Evolutionary conservation across 257 asterid genomes (phyloP).

Genomic region (Penstemon davidsonii): DNA sequence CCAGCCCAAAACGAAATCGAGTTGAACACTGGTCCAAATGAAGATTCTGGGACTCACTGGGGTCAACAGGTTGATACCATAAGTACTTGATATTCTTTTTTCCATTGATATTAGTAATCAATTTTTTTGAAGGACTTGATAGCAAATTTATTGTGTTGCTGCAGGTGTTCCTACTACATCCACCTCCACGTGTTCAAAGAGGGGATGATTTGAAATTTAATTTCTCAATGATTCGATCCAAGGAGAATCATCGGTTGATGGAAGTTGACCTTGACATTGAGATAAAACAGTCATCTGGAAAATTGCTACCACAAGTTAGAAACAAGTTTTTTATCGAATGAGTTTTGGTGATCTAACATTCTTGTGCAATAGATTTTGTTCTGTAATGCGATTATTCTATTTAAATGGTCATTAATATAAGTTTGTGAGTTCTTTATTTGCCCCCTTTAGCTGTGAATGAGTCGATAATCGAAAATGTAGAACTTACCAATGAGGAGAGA

Average conservation of each 20-base stretch:
- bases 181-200: conserved; percentile 45
- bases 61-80: conserved; percentile 77
- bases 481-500: neutral
- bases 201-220: conserved; percentile 55
- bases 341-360: conserved; percentile 18
- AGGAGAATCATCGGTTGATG: conserved; percentile 85
- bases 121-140: conserved; percentile 12
- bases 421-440: neutral
- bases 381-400: conserved; percentile 9
- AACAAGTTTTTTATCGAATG: conserved; percentile 77
- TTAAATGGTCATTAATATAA: neutral
- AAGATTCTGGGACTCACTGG: conserved; percentile 80
- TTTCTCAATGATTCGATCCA: conserved; percentile 68
- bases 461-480: neutral
- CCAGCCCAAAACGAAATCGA: conserved; percentile 77
- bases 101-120: conserved; percentile 7
- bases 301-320: conserved; percentile 41
- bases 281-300: conserved; percentile 55
- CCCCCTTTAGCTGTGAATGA: neutral
- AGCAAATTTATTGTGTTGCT: conserved; percentile 22
- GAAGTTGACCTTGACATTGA: conserved; percentile 68
- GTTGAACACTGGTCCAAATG: conserved; percentile 83
- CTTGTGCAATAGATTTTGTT: conserved; percentile 5
- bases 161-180: conserved; percentile 82
- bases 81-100: neutral